phyloP scores from a whole-genome alignment of 192 early-diverging fungal genomes.

The Coemansia sp. region DNA sequence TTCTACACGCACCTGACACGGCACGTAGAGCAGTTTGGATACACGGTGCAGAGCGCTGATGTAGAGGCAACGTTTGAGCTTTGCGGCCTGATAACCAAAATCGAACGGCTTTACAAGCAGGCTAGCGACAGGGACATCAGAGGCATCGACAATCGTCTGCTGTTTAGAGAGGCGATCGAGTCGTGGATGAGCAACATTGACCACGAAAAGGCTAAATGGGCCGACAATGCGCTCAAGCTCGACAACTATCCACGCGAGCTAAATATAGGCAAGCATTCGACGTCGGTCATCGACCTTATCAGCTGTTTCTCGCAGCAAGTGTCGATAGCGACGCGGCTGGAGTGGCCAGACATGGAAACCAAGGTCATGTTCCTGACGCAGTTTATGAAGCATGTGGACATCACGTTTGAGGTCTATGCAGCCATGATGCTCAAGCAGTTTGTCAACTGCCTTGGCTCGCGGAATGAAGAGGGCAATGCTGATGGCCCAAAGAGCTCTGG shows the following conservation, averaged over 20 bases:
- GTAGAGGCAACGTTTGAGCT: constrained; percentile 46
- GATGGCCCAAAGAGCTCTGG: constrained; percentile 19
- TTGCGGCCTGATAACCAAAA: constrained; percentile 30
- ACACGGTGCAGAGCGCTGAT: constrained; percentile 21
- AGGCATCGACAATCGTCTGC: constrained; percentile 31
- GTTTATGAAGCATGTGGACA: constrained; percentile 46
- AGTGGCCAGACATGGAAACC: constrained; percentile 53
- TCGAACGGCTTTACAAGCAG: constrained; percentile 31
- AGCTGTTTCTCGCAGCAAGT: constrained; percentile 52
- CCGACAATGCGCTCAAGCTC: constrained; percentile 46
- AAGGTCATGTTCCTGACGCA: constrained; percentile 43
- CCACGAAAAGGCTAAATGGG: constrained; percentile 34
- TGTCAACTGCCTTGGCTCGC: constrained; percentile 24
- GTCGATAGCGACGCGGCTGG: constrained; percentile 30
- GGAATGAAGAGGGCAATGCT: constrained; percentile 10
- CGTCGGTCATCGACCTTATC: constrained; percentile 53
- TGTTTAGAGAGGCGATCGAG: constrained; percentile 38
- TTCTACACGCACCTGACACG: constrained; percentile 37
- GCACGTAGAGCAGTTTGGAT: constrained; percentile 44
- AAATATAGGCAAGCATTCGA: constrained; percentile 50
- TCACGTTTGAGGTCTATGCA: constrained; percentile 50
- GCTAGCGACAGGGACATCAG: constrained; percentile 18
- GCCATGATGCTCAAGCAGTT: constrained; percentile 49
- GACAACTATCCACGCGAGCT: constrained; percentile 39
- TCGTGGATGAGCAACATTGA: constrained; percentile 46